Percentiles rank a stretch among this genome's conserved stretches.
Conservation (phyloP, 179 eudicot species). For the Sideroxylon spinosum region DNA sequence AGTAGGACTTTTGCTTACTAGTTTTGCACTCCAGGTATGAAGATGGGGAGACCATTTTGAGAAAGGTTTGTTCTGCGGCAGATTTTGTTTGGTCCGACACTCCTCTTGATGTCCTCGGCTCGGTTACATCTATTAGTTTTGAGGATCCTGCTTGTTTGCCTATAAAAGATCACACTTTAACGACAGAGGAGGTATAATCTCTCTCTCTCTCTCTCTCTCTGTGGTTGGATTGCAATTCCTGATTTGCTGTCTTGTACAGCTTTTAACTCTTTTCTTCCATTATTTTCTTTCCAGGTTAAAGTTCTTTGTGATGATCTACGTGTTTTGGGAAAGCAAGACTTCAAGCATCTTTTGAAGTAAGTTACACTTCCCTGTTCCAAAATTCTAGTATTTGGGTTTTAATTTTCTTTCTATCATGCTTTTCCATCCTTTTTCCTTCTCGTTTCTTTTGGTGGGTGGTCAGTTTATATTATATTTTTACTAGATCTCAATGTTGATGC, state of each 20-base stretch:
- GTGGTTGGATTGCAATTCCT: background rate
- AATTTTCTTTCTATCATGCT: no score
- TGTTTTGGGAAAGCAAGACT: constrained; percentile 86
- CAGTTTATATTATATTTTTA: no score
- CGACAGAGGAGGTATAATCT: constrained; percentile 72
- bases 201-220: background rate
- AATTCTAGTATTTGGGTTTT: background rate
- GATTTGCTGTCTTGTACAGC: background rate
- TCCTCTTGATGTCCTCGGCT: constrained; percentile 75
- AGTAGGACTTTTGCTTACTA: background rate
- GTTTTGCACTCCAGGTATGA: constrained; percentile 53
- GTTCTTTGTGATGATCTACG: constrained; percentile 81
- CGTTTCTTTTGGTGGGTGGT: background rate
- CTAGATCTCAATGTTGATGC: background rate
- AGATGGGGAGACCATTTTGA: constrained; percentile 59
- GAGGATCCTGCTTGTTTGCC: constrained; percentile 52
- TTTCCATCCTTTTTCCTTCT: background rate
- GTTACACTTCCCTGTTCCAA: constrained; percentile 14
- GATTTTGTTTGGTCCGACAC: constrained; percentile 72
- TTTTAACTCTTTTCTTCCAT: constrained; percentile 13
- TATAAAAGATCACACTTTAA: constrained; percentile 59
- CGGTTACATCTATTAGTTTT: constrained; percentile 62
- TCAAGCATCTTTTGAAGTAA: constrained; percentile 87
- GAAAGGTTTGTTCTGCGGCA: constrained; percentile 68
- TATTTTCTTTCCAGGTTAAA: constrained; percentile 44